phyloP scores from a whole-genome alignment of 2,329 filamentous ascomycete genomes.

The Fusarium acutatum region DNA sequence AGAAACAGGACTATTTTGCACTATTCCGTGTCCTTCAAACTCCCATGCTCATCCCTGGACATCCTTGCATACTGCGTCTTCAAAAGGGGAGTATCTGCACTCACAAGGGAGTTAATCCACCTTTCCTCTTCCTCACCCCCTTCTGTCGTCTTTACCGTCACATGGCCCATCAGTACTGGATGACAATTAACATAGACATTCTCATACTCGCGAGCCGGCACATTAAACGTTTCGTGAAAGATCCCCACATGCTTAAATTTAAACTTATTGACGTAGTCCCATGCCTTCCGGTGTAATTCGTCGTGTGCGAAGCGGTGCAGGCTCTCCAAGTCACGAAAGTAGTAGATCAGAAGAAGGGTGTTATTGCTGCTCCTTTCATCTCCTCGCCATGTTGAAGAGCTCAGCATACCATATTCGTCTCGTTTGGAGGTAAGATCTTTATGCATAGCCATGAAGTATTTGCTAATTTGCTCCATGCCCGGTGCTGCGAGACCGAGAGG shows the following conservation, averaged over 20 bases:
- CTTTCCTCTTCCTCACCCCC: constrained; percentile 27
- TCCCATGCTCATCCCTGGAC: constrained; percentile 37
- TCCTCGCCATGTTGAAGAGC: constrained; percentile 52
- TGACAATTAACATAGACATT: constrained; percentile 58
- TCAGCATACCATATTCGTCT: constrained; percentile 58
- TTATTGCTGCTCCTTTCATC: constrained; percentile 50
- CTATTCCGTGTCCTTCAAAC: constrained; percentile 13
- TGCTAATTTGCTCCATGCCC: constrained; percentile 50
- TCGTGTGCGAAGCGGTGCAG: constrained; percentile 63
- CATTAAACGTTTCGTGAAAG: constrained; percentile 63
- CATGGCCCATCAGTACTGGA: constrained; percentile 48
- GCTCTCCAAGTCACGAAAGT: constrained; percentile 59
- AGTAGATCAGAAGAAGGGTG: constrained; percentile 56
- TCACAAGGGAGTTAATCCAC: constrained; percentile 49
- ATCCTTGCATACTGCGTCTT: constrained; percentile 49
- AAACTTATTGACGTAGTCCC: constrained; percentile 58
- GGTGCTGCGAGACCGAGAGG: constrained; percentile 60
- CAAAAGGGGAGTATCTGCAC: constrained; percentile 42
- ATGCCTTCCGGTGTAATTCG: constrained; percentile 55
- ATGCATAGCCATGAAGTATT: constrained; percentile 52
- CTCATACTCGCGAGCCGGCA: constrained; percentile 58
- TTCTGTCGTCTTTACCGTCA: constrained; percentile 36
- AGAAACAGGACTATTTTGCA: too few species aligned
- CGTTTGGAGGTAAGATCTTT: constrained; percentile 46
- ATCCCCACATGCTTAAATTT: constrained; percentile 55